phyloP scores from a whole-genome alignment of 345 rosid species.

The Draba incana region DNA sequence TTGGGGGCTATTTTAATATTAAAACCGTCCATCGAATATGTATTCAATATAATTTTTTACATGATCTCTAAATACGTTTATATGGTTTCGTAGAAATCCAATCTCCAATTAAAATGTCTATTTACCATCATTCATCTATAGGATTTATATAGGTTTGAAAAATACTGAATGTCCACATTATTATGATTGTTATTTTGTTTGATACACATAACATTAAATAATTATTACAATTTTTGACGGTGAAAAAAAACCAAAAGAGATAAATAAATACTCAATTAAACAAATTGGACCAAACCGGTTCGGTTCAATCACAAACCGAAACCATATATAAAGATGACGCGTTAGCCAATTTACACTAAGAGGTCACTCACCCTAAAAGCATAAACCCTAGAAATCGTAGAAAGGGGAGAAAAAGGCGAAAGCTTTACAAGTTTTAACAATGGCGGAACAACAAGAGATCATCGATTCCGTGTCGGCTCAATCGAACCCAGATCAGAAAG shows the following conservation, averaged over 20 bases:
- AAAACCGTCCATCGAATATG: neutral
- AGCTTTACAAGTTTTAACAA: constrained; percentile 39
- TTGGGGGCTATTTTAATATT: neutral
- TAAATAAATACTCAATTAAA: too few relatives aligned
- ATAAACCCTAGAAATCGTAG: constrained; percentile 38
- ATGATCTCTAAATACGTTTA: neutral
- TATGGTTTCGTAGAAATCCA: neutral
- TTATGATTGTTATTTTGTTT: neutral
- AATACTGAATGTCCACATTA: too few relatives aligned
- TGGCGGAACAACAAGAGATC: constrained; percentile 50
- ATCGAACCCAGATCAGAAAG: constrained; percentile 33
- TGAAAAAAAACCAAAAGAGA: too few relatives aligned
- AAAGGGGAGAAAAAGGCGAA: constrained; percentile 17
- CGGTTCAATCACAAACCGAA: constrained; percentile 7
- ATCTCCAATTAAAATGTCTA: too few relatives aligned
- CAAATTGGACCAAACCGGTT: constrained; percentile 21
- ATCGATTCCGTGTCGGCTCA: constrained; percentile 32
- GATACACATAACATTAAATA: too few relatives aligned
- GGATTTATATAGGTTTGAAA: too few relatives aligned
- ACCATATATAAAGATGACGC: constrained; percentile 4
- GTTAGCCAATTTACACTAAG: neutral
- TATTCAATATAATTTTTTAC: neutral
- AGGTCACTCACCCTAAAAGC: constrained; percentile 32
- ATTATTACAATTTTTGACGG: neutral
- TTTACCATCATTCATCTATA: too few relatives aligned